These are phyloP conservation scores for Pythium sp. DNA, from an alignment of 352 stramenopile genomes.

Conservation along the genomic window DNA sequence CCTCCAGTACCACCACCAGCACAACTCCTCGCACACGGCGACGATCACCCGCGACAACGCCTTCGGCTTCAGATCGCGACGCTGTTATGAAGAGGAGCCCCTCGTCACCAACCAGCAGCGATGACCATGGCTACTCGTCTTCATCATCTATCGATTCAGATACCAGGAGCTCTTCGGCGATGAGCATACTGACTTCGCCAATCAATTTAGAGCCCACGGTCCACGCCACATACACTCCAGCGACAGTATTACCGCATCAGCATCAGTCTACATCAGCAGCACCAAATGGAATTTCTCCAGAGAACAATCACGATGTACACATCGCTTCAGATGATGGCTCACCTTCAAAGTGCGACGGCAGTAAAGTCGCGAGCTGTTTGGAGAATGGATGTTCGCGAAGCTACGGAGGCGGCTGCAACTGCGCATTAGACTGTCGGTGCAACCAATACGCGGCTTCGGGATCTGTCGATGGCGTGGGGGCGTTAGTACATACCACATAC, in stretches of 20 bases:
- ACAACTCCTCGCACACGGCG: not conserved
- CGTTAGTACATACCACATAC: not conserved
- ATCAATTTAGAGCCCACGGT: slow-evolving; percentile 3
- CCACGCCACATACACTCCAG: slow-evolving; percentile 5
- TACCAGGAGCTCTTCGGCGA: not conserved
- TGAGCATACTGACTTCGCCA: not conserved
- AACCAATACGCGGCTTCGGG: slow-evolving; percentile 16
- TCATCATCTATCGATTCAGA: not conserved
- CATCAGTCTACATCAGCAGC: not conserved
- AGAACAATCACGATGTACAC: not conserved
- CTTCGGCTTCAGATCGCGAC: not conserved
- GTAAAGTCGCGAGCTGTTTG: slow-evolving; percentile 48
- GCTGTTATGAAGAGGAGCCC: not conserved
- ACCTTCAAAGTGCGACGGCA: slow-evolving; percentile 27
- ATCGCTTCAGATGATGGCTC: not conserved
- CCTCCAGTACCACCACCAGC: not conserved
- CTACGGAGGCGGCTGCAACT: slow-evolving; percentile 68
- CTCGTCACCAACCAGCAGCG: slow-evolving; percentile 3
- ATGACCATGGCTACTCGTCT: slow-evolving; percentile 7
- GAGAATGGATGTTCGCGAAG: slow-evolving; percentile 65
- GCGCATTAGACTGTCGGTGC: slow-evolving; percentile 46
- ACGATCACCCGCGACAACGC: no score
- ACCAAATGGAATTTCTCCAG: not conserved
- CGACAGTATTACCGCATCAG: not conserved
- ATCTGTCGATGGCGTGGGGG: slow-evolving; percentile 4